These are phyloP conservation scores for Nepenthes alata DNA, from an alignment of 179 eudicot species.

Conservation along the genomic window DNA sequence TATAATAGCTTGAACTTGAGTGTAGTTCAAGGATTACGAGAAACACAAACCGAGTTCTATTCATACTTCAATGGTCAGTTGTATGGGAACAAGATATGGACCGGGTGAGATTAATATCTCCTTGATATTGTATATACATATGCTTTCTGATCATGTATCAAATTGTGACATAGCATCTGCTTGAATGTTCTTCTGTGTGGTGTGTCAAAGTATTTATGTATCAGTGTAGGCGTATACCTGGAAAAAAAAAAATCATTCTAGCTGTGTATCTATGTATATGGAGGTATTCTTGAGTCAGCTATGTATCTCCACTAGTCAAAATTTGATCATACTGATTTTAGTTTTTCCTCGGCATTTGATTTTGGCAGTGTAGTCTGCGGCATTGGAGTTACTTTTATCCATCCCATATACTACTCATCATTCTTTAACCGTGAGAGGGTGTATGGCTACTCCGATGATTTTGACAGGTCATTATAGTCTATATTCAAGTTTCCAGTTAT, in stretches of 20 bases:
- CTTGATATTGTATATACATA: too few relatives aligned
- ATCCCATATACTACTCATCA: conserved; percentile 45
- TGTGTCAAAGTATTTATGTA: too few relatives aligned
- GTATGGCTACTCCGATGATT: conserved; percentile 52
- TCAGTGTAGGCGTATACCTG: too few relatives aligned
- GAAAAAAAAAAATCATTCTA: not conserved
- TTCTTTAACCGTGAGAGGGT: conserved; percentile 40
- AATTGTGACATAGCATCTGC: too few relatives aligned
- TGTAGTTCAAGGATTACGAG: conserved; percentile 43
- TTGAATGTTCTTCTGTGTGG: too few relatives aligned
- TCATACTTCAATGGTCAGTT: conserved; percentile 55
- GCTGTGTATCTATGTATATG: not conserved
- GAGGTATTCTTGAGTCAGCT: not conserved
- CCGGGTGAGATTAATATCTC: conserved; percentile 34
- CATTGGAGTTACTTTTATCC: conserved; percentile 54
- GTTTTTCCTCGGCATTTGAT: not conserved
- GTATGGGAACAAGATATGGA: conserved; percentile 51
- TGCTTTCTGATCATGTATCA: too few relatives aligned
- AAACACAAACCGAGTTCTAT: conserved; percentile 33
- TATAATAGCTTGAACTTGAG: conserved; percentile 40
- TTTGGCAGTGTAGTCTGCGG: conserved; percentile 43
- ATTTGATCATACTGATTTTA: not conserved
- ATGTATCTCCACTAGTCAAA: not conserved
- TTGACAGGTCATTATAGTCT: conserved; percentile 35
- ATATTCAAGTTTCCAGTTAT: not conserved